Percentiles rank a stretch among this genome's conserved stretches.
Conservation (phyloP, 805 yeast species). For the Nakazawaea wickerhamii region DNA sequence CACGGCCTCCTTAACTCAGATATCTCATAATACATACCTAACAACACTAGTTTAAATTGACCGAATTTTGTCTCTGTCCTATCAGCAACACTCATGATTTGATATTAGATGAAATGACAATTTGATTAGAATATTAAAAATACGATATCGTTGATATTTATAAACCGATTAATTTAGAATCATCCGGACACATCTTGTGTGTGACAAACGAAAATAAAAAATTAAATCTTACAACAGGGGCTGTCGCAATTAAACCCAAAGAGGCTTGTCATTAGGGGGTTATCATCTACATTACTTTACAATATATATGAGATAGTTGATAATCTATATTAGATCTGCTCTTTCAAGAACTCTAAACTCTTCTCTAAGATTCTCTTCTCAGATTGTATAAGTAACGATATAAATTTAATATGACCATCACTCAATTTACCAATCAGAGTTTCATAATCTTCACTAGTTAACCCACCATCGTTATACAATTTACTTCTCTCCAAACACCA, state of each 20-base stretch:
- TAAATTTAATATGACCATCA: slow-evolving; percentile 1
- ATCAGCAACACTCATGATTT: slow-evolving; percentile 1
- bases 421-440: slow-evolving; percentile 9
- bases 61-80: slow-evolving; percentile 31
- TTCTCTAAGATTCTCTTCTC: slow-evolving; percentile 15
- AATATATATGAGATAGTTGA: too few relatives aligned
- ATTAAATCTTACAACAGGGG: too few relatives aligned
- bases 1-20: too few relatives aligned
- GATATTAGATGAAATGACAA: too few relatives aligned
- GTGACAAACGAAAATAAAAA: too few relatives aligned
- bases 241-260: too few relatives aligned
- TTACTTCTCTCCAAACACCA: slow-evolving; percentile 17
- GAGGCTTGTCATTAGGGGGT: too few relatives aligned
- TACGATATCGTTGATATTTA: too few relatives aligned
- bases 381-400: slow-evolving; percentile 9
- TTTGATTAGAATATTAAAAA: too few relatives aligned
- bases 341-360: neutral
- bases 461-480: slow-evolving; percentile 13
- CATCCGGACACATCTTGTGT: too few relatives aligned
- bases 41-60: slow-evolving; percentile 55
- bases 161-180: too few relatives aligned
- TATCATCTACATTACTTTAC: too few relatives aligned
- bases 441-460: slow-evolving; percentile 15
- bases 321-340: slow-evolving; percentile 7
- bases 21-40: slow-evolving; percentile 30